phyloP scores from a whole-genome alignment of 2,329 filamentous ascomycete species.

The Aspergillus ochraceus region DNA sequence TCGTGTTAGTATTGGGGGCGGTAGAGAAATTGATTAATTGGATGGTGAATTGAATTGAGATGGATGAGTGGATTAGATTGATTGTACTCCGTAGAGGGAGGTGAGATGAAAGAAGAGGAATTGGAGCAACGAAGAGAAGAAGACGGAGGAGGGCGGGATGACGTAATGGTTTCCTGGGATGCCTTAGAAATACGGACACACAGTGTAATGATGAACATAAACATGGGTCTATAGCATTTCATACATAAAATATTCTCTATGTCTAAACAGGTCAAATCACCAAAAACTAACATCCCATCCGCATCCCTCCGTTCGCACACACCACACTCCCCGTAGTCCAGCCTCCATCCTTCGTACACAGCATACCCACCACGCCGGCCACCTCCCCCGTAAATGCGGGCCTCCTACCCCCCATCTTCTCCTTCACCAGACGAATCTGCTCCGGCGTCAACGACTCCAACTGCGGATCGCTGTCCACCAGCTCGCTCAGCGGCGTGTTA shows the following conservation, averaged over 20 bases:
- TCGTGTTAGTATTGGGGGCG: background rate
- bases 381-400: constrained; percentile 69
- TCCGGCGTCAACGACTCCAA: constrained; percentile 62
- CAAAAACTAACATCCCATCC: constrained; percentile 40
- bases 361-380: constrained; percentile 74
- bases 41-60: background rate
- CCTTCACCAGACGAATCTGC: constrained; percentile 60
- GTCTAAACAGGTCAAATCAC: background rate
- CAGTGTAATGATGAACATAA: background rate
- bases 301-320: constrained; percentile 77
- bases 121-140: background rate
- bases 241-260: too few species aligned
- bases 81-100: background rate
- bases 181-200: too few species aligned
- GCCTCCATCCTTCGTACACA: constrained; percentile 68
- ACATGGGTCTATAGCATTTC: too few species aligned
- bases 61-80: background rate
- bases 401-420: constrained; percentile 57
- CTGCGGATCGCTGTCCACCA: constrained; percentile 58
- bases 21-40: background rate
- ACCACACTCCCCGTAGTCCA: constrained; percentile 81
- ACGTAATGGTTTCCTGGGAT: background rate
- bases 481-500: constrained; percentile 63
- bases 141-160: background rate
- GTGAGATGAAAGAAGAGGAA: background rate